Percentiles rank a stretch among this genome's conserved stretches.
These are phyloP conservation scores for Mycena olivaceomarginata DNA, from an alignment of 768 basidiomycete species.

Conservation along the genomic window DNA sequence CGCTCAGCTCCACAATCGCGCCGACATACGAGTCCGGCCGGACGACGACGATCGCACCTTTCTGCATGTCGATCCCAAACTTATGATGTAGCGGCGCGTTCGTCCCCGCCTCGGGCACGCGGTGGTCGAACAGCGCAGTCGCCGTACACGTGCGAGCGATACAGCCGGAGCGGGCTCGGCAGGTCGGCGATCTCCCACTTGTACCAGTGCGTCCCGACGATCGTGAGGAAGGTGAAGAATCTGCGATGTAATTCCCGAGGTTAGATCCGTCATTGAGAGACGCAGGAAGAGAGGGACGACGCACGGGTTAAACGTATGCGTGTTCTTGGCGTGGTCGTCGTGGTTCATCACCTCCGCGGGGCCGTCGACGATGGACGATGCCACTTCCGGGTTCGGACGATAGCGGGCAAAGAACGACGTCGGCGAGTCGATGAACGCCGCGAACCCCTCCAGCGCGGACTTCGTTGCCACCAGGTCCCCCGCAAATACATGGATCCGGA, in stretches of 20 bases:
- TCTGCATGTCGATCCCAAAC: conserved; percentile 40
- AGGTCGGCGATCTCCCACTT: conserved; percentile 43
- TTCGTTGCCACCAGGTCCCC: conserved; percentile 37
- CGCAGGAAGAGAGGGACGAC: background rate
- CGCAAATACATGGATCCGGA: conserved; percentile 45
- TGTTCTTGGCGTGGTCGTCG: background rate
- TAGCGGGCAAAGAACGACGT: conserved; percentile 43
- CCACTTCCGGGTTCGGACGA: conserved; percentile 23
- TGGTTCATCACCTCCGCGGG: conserved; percentile 37
- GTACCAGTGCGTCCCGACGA: conserved; percentile 45
- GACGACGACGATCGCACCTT: conserved; percentile 53
- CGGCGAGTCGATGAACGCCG: conserved; percentile 42
- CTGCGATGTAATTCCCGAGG: background rate
- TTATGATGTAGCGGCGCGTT: conserved; percentile 41
- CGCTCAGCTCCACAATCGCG: conserved; percentile 50
- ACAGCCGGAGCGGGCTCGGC: conserved; percentile 44
- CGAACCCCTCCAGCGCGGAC: conserved; percentile 37
- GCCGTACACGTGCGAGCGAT: conserved; percentile 44
- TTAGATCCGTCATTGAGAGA: background rate
- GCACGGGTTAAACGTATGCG: conserved; percentile 39
- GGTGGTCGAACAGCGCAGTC: conserved; percentile 41
- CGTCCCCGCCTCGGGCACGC: conserved; percentile 40
- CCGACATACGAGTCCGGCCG: conserved; percentile 56
- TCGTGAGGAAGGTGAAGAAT: conserved; percentile 46
- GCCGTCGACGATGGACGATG: conserved; percentile 40